These are phyloP conservation scores for Tricholoma furcatifolium DNA, from an alignment of 768 basidiomycete genomes.

Conservation along the genomic window DNA sequence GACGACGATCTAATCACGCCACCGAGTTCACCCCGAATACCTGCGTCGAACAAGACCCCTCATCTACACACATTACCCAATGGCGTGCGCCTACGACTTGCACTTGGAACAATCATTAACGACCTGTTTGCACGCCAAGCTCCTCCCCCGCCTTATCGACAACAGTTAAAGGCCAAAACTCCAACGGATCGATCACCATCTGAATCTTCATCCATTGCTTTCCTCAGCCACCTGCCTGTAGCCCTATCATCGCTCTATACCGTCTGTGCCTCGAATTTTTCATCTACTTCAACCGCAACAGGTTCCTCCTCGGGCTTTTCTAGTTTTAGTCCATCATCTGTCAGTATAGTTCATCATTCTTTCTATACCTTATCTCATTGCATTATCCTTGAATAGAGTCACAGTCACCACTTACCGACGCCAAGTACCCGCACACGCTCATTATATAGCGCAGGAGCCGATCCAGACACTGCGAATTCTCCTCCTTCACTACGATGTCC, in stretches of 20 bases:
- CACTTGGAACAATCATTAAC: constrained; percentile 75
- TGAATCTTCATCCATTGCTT: constrained; percentile 20
- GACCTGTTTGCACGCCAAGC: constrained; percentile 77
- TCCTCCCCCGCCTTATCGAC: constrained; percentile 49
- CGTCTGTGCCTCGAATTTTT: constrained; percentile 16
- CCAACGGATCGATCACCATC: constrained; percentile 24
- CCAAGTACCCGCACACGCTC: constrained; percentile 41
- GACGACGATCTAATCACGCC: constrained; percentile 54
- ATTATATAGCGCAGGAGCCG: constrained; percentile 61
- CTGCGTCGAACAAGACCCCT: constrained; percentile 28
- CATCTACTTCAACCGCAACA: constrained; percentile 10
- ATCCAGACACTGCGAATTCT: constrained; percentile 60
- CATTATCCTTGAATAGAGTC: constrained; percentile 6
- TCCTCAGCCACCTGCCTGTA: constrained; percentile 18
- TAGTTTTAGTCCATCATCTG: constrained; percentile 11
- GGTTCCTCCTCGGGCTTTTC: constrained; percentile 22
- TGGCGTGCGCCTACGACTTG: constrained; percentile 75
- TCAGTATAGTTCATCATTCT: constrained; percentile 7
- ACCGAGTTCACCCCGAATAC: constrained; percentile 48
- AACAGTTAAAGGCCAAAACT: constrained; percentile 25
- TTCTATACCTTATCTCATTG: constrained; percentile 1
- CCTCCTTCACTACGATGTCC: constrained; percentile 67
- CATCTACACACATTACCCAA: constrained; percentile 71
- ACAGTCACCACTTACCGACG: constrained; percentile 17
- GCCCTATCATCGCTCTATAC: constrained; percentile 23